Evolutionary conservation across 805 yeast species (phyloP).

Genomic region (Kazachstania taianensis): DNA sequence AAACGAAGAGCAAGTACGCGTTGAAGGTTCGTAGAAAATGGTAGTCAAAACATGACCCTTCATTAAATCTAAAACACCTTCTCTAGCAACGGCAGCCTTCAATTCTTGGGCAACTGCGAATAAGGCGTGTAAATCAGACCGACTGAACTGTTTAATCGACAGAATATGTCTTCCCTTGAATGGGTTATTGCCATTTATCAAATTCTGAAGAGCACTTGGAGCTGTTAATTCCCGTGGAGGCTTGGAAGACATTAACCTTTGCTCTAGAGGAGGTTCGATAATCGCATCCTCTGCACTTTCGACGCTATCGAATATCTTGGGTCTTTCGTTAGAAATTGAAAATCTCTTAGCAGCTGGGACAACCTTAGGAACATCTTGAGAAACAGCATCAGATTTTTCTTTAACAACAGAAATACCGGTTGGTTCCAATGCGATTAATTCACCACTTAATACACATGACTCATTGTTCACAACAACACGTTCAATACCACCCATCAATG

Average conservation of each 20-base stretch:
- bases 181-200: conserved; percentile 76
- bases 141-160: conserved; percentile 78
- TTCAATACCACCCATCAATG: conserved; percentile 73
- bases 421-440: conserved; percentile 48
- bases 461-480: conserved; percentile 72
- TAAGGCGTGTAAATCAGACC: conserved; percentile 83
- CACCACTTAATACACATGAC: conserved; percentile 80
- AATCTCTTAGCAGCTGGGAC: conserved; percentile 38
- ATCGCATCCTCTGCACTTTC: conserved; percentile 40
- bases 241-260: conserved; percentile 53
- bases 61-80: conserved; percentile 84
- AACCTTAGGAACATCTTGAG: conserved; percentile 23
- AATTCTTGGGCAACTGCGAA: conserved; percentile 97
- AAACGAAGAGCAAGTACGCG: conserved; percentile 92
- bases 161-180: conserved; percentile 81
- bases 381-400: conserved; percentile 33
- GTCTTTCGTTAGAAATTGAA: conserved; percentile 39
- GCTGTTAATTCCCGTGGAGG: conserved; percentile 66
- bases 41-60: conserved; percentile 88
- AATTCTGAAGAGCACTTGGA: conserved; percentile 67
- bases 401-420: conserved; percentile 49
- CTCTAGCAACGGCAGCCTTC: conserved; percentile 93
- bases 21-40: conserved; percentile 95
- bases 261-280: conserved; percentile 38
- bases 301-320: conserved; percentile 27